A percentile compares a stretch with the other conserved stretches of the same genome.
Conservation (phyloP, 176 grass and related monocot species). For the Carex littledalei region DNA sequence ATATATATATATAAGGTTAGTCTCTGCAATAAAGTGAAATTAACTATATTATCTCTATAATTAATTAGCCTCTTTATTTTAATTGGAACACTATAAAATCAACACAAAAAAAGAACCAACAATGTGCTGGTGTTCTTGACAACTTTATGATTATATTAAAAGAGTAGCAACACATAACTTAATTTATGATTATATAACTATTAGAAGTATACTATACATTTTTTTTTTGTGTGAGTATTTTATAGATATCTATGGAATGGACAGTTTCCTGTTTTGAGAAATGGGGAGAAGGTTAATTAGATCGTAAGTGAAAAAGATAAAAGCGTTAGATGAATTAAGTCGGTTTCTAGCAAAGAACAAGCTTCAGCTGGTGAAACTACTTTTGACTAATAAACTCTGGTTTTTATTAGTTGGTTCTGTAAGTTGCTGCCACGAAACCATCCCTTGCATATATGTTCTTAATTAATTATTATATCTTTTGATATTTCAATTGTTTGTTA, state of each 20-base stretch:
- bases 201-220: too few species aligned
- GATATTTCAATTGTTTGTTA: conserved; percentile 10
- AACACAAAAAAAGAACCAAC: too few species aligned
- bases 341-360: conserved; percentile 23
- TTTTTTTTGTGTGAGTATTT: neutral
- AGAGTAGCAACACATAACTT: too few species aligned
- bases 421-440: conserved; percentile 38
- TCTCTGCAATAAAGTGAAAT: too few species aligned
- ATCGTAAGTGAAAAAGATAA: neutral
- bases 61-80: too few species aligned
- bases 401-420: conserved; percentile 27
- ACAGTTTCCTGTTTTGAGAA: neutral
- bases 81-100: too few species aligned
- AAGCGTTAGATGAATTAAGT: neutral
- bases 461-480: neutral
- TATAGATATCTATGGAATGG: neutral
- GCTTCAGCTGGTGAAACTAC: conserved; percentile 32
- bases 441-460: neutral
- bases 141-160: too few species aligned
- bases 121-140: too few species aligned
- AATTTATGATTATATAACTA: too few species aligned
- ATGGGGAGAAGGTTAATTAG: neutral
- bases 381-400: conserved; percentile 37
- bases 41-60: too few species aligned
- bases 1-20: too few species aligned